Conservation (phyloP, 768 basidiomycete genomes). For the Leccinum obscurum region DNA sequence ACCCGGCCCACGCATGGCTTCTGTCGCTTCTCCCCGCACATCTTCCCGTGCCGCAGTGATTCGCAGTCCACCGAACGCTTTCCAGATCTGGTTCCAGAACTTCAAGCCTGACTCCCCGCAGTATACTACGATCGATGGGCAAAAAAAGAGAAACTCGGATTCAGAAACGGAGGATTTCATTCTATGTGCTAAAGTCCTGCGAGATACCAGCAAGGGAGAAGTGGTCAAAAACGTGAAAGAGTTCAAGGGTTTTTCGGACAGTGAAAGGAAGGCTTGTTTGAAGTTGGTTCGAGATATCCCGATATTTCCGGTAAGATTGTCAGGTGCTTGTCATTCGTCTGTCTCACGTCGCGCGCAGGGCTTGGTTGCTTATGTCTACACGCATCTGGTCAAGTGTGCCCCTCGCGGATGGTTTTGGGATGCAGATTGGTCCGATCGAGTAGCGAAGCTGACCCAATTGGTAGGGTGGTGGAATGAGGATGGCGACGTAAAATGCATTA, state of each 20-base stretch:
- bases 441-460: slow-evolving; percentile 9
- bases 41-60: not conserved
- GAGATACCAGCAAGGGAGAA: slow-evolving; percentile 12
- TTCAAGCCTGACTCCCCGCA: not conserved
- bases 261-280: slow-evolving; percentile 14
- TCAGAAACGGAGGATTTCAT: not conserved
- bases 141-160: not conserved
- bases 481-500: slow-evolving; percentile 13
- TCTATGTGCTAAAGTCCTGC: slow-evolving; percentile 12
- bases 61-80: slow-evolving; percentile 9
- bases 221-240: slow-evolving; percentile 20
- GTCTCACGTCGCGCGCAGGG: slow-evolving; percentile 20
- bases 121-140: slow-evolving; percentile 26
- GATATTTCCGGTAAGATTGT: slow-evolving; percentile 26
- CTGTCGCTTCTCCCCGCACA: not conserved
- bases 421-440: slow-evolving; percentile 12
- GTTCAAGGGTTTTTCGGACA: slow-evolving; percentile 15
- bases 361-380: slow-evolving; percentile 30
- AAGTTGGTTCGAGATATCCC: slow-evolving; percentile 16
- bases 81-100: slow-evolving; percentile 15
- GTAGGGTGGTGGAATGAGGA: slow-evolving; percentile 10
- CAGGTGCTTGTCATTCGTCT: not conserved
- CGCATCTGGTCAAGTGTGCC: slow-evolving; percentile 25
- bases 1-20: not conserved
- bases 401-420: slow-evolving; percentile 9